Conservation (phyloP, 371 early-diverging fungal species). For the Mortierella polycephala region DNA sequence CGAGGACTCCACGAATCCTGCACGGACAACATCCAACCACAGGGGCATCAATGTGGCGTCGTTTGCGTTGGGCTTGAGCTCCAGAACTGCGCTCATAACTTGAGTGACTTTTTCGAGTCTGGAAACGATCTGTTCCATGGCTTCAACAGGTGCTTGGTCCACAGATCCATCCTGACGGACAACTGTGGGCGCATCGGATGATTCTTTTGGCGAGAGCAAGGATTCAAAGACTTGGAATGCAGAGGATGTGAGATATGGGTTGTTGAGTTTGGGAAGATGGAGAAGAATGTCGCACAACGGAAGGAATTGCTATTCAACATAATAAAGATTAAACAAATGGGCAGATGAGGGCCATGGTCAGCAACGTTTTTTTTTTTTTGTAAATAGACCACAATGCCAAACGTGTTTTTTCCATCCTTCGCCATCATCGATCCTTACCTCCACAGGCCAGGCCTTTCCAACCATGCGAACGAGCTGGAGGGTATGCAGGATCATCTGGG, state of each 20-base stretch:
- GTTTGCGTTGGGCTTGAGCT: constrained; percentile 86
- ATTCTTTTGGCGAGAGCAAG: constrained; percentile 59
- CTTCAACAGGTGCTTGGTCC: constrained; percentile 21
- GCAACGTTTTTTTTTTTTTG: background rate
- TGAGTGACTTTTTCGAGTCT: constrained; percentile 50
- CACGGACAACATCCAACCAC: constrained; percentile 87
- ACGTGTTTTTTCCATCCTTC: no score
- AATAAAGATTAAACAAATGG: background rate
- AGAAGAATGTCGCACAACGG: constrained; percentile 81
- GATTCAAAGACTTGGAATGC: constrained; percentile 85
- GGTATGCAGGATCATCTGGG: constrained; percentile 69
- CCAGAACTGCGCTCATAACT: constrained; percentile 70
- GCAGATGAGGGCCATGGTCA: background rate
- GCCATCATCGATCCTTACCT: constrained; percentile 49
- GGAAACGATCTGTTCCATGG: constrained; percentile 34
- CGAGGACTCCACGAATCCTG: constrained; percentile 76
- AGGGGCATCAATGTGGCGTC: constrained; percentile 83
- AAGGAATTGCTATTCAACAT: constrained; percentile 59
- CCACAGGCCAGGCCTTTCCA: constrained; percentile 78
- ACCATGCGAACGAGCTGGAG: constrained; percentile 81
- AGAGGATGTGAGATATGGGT: constrained; percentile 82
- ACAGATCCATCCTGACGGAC: constrained; percentile 29
- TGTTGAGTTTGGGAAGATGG: constrained; percentile 84
- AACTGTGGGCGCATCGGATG: constrained; percentile 40
- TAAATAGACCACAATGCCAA: background rate